A percentile compares a stretch with the other conserved stretches of the same genome.
Evolutionary conservation across 148 eudicot species (phyloP).

Genomic region (Camellia granthamiana): DNA sequence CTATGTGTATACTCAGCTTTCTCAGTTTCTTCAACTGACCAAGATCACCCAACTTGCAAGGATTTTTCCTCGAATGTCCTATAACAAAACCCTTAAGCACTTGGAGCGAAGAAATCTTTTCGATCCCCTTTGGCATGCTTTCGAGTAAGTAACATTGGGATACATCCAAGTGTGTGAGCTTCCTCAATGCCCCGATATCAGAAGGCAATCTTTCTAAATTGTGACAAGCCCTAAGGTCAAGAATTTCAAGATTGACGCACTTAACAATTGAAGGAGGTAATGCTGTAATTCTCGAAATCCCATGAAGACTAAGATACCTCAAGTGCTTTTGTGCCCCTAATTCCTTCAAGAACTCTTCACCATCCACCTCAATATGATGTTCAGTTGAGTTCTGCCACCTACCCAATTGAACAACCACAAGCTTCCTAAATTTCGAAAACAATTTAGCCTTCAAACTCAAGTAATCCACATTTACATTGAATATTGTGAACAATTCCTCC

Average conservation of each 20-base stretch:
- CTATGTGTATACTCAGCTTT: slow-evolving; percentile 5
- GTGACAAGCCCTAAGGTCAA: slow-evolving; percentile 6
- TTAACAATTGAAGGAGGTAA: background rate
- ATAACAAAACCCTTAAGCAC: slow-evolving; percentile 8
- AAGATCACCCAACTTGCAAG: background rate
- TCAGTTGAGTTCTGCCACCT: background rate
- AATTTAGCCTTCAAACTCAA: background rate
- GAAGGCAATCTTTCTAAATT: slow-evolving; percentile 1
- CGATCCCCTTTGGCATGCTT: slow-evolving; percentile 2
- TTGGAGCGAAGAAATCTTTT: slow-evolving; percentile 9
- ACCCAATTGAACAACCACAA: background rate
- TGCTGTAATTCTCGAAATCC: background rate
- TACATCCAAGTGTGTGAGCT: slow-evolving; percentile 2
- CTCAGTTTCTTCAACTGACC: background rate
- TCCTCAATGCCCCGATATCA: background rate
- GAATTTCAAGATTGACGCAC: slow-evolving; percentile 9
- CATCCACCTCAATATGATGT: slow-evolving; percentile 10
- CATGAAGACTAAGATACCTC: slow-evolving; percentile 6
- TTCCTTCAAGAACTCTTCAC: slow-evolving; percentile 1
- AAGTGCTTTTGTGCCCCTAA: slow-evolving; percentile 2
- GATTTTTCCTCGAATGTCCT: slow-evolving; percentile 1
- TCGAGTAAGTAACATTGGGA: slow-evolving; percentile 8
- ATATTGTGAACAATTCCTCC: background rate
- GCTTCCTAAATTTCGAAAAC: background rate
- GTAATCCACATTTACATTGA: background rate